Evolutionary conservation across 441 rosid genomes (phyloP).

Genomic region (Adansonia gregorii): DNA sequence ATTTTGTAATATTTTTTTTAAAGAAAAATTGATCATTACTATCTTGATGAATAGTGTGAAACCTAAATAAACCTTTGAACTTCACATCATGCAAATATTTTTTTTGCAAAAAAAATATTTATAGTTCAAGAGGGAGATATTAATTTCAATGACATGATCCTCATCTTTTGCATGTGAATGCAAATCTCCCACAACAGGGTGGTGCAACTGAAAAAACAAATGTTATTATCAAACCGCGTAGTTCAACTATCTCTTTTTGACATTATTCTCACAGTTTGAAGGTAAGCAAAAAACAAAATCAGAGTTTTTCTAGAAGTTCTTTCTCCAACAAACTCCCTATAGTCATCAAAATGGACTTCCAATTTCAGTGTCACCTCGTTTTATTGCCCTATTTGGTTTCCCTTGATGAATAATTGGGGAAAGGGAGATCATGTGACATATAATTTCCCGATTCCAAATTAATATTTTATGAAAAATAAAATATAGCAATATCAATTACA

Average conservation of each 20-base stretch:
- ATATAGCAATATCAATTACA: no score
- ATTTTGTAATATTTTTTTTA: neutral
- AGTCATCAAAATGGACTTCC: neutral
- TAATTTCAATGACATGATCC: neutral
- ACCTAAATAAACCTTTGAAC: neutral
- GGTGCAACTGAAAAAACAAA: neutral
- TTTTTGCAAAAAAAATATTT: neutral
- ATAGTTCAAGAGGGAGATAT: neutral
- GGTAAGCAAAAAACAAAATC: neutral
- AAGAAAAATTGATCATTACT: neutral
- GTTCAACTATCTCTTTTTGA: neutral
- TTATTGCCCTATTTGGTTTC: neutral
- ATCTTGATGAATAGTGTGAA: neutral
- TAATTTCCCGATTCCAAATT: neutral
- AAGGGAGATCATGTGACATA: neutral
- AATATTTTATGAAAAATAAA: neutral
- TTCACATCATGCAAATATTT: neutral
- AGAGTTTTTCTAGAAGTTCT: neutral
- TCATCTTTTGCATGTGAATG: conserved; percentile 24
- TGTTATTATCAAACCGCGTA: conserved; percentile 8
- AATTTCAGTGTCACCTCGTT: neutral
- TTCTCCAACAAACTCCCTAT: neutral
- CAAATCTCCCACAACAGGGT: conserved; percentile 14
- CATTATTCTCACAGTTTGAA: neutral
- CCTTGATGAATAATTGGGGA: neutral